Percentiles rank a stretch among this genome's conserved stretches.
phyloP scores from a whole-genome alignment of 1,284 basidiomycete genomes.

The Marasmius tenuissimus region DNA sequence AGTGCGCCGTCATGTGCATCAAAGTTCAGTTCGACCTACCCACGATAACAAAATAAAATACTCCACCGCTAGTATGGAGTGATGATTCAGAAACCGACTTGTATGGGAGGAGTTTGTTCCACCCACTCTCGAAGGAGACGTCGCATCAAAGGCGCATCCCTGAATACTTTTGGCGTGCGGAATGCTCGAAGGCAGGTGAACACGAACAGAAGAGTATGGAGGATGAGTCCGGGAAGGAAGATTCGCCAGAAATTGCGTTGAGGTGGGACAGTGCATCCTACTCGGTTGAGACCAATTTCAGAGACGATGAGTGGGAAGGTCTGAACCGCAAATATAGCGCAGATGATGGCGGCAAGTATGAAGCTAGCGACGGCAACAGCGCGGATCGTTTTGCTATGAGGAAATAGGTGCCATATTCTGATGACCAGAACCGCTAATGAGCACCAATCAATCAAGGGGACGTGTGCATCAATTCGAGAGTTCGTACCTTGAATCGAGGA shows the following conservation, averaged over 20 bases:
- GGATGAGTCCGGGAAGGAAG: neutral
- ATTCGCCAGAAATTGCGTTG: neutral
- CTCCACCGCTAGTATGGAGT: neutral
- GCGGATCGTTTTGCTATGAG: neutral
- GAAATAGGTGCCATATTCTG: constrained; percentile 3
- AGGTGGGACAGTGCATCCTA: neutral
- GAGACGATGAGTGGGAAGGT: neutral
- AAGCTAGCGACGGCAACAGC: neutral
- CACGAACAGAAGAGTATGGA: neutral
- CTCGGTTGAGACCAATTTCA: neutral
- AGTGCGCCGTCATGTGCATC: neutral
- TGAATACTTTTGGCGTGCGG: neutral
- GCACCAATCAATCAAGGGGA: neutral
- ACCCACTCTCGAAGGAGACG: neutral
- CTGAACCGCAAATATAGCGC: neutral
- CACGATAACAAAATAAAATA: neutral
- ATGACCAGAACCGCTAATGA: neutral
- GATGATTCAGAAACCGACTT: neutral
- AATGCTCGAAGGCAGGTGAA: neutral
- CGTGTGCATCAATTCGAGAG: neutral
- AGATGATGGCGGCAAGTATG: neutral
- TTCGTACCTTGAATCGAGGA: neutral
- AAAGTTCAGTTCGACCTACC: neutral
- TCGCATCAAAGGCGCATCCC: neutral
- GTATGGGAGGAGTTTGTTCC: no score